Evolutionary conservation across 1,284 basidiomycete species (phyloP), one percentile per base, ranked within the genome.

Genomic region (Ustilago esculenta): DNA sequence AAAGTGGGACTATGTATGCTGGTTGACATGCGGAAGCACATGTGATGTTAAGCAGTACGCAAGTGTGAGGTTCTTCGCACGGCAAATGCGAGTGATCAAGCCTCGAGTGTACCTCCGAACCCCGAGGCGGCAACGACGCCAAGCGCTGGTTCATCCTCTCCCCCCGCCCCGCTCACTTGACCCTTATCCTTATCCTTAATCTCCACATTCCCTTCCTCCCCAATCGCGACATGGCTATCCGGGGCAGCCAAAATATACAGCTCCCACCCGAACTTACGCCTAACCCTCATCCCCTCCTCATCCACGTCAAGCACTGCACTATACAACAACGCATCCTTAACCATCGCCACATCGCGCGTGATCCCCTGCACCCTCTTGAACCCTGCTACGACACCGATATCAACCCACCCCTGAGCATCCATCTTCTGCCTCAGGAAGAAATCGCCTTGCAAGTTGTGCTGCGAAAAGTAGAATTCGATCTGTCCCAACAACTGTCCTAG

Each of bases 391-490:
- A 71, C 53, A 0, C 37, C 43, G n/a, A 81, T 52, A 17, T 69
- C 57, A 0, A 80, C 78, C 64, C 65, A 81, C 1, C 80, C 80
- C 1, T 74, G 15, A 0, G 30, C 10, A 46, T 80, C 73, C 80
- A 81, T 81, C 35, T 64, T 63, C 35, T 65, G 49, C 2, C 80
- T 64, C 10, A 81, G 54, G 46, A 70, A 81, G 32, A 77, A 73
- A 43, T 81, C 80, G 7, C 67, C 70, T 18, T 67, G 47, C 18
- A 81, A 42, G 36, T 81, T 81, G 14, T 57, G 61, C 18, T 67
- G 58, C 3, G 73, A 76, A 49, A 81, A 80, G 50, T 81, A 81
- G 40, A 79, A 81, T 42, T 81, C 80, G 24, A 80, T 56, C 59
- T 81, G 80, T 1, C 20, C 18, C n/a, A 80, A 48, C 17, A 81